phyloP scores from a whole-genome alignment of 2,329 filamentous ascomycete species.

The Verticillium dahliae region DNA sequence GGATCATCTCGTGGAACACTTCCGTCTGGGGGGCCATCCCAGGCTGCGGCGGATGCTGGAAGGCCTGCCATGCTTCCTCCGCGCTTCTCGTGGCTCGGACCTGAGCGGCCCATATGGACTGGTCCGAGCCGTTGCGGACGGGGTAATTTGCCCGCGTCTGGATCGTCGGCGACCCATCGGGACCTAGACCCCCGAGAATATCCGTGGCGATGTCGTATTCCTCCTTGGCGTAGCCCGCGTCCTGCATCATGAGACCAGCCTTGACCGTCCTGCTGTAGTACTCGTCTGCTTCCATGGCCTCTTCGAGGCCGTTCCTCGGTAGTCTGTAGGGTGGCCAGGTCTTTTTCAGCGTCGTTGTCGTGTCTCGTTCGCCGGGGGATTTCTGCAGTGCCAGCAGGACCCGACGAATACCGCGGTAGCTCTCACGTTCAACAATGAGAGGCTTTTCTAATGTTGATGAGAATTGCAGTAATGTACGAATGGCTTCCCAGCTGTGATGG shows the following conservation, averaged over 20 bases:
- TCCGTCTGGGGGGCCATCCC: conserved; percentile 26
- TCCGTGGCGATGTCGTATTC: conserved; percentile 41
- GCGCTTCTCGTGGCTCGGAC: conserved; percentile 54
- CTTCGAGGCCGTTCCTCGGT: conserved; percentile 53
- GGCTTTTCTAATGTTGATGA: conserved; percentile 41
- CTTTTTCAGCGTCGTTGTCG: conserved; percentile 38
- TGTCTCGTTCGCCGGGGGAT: conserved; percentile 40
- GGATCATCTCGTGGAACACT: conserved; percentile 55
- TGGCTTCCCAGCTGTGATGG: conserved; percentile 50
- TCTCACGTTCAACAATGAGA: conserved; percentile 40
- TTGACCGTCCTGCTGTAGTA: conserved; percentile 46
- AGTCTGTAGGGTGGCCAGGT: conserved; percentile 57
- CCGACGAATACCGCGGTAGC: conserved; percentile 47
- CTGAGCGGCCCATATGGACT: conserved; percentile 43
- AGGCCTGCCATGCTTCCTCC: conserved; percentile 53
- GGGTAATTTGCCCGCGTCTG: conserved; percentile 29
- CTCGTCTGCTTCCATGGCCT: conserved; percentile 41
- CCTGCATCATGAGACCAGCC: conserved; percentile 47
- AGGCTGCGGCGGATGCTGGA: conserved; percentile 28
- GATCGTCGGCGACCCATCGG: conserved; percentile 48
- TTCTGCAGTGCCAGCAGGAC: conserved; percentile 50
- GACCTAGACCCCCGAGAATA: conserved; percentile 44
- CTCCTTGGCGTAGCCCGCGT: conserved; percentile 46
- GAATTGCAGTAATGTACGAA: conserved; percentile 44
- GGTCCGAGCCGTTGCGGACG: conserved; percentile 2